Evolutionary conservation across 2,329 filamentous ascomycete genomes (phyloP), one percentile per base, ranked within the genome.

Genomic region (Neoascochyta sp.): DNA sequence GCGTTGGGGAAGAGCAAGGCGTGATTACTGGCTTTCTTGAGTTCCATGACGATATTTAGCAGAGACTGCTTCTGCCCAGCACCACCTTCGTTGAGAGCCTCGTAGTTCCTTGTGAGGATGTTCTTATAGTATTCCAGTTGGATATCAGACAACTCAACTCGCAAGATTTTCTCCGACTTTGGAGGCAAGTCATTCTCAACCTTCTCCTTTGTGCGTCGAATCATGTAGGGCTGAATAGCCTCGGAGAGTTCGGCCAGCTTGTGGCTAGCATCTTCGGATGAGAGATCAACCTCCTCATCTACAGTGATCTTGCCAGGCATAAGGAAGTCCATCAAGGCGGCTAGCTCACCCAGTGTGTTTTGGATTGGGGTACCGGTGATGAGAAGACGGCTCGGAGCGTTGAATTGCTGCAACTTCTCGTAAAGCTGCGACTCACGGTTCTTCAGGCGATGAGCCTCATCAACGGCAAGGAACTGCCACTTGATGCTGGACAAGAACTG

Each of bases 61-160:
- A 98, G 69, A 0, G 90, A 96, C 47, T 94, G 90, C 64, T 95
- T 96, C 62, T 93, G 86, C 5, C 90, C 92, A 39, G 80, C 86
- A 24, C 83, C 81, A 24, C 88, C 90, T 54, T 95, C 86, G 50
- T 93, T 95, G 17, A 98, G 74, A 3, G 90, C 92, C 16, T 88
- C 81, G 54, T 98, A 98, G 59, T 98, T 98, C 53, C 90, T 82
- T 0, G 92, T 96, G 14, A 98, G 73, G 36, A 98, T 96, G 56
- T 96, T 96, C 67, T 96, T 96, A 71, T 98, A 98, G 63, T 95
- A 96, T 44, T 98, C 90, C 7, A 96, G 72, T 58, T 98, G 92
- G 16, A 96, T 82, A 63, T 98, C 92, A 0, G 92, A 94, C 28
- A 98, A 73, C 63, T 96, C 92, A 22, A 98, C 92, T 33, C 93